Conservation (phyloP, 1,139 yeast species). For the Hemisphaericaspora subhashii region DNA sequence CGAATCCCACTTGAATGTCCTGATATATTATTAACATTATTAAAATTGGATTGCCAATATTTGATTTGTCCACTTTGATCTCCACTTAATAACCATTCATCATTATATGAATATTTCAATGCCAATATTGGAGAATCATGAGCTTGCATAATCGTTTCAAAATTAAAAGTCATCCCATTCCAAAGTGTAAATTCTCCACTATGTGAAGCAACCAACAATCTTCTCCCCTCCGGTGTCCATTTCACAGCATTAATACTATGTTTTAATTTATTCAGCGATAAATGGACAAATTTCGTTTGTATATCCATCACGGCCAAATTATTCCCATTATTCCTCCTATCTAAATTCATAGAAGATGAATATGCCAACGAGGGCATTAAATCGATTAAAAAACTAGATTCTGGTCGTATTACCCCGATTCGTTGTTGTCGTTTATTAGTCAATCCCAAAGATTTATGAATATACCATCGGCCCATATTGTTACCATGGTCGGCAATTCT, state of each 20-base stretch:
- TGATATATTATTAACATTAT: slow-evolving; percentile 82
- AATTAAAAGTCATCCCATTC: slow-evolving; percentile 95
- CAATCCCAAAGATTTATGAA: slow-evolving; percentile 57
- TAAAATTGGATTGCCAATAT: slow-evolving; percentile 98
- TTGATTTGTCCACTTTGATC: slow-evolving; percentile 90
- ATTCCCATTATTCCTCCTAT: slow-evolving; percentile 29
- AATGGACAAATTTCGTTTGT: slow-evolving; percentile 83
- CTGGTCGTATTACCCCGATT: slow-evolving; percentile 70
- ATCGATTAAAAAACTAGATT: slow-evolving; percentile 70
- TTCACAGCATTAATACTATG: slow-evolving; percentile 88
- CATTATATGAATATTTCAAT: slow-evolving; percentile 81
- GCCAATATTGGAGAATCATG: slow-evolving; percentile 89
- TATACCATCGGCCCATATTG: slow-evolving; percentile 71
- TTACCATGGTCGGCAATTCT: slow-evolving; percentile 90
- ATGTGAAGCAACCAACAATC: slow-evolving; percentile 86
- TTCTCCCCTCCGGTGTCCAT: slow-evolving; percentile 97
- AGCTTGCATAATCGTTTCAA: slow-evolving; percentile 98
- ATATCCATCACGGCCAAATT: slow-evolving; percentile 55
- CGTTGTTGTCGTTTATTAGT: slow-evolving; percentile 36
- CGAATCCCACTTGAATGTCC: slow-evolving; percentile 84
- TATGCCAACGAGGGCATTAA: slow-evolving; percentile 72
- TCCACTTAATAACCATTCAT: slow-evolving; percentile 92
- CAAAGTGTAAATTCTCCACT: slow-evolving; percentile 96
- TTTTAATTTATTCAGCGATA: slow-evolving; percentile 86
- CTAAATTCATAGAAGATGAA: slow-evolving; percentile 24